phyloP scores from a whole-genome alignment of 331 rosid genomes.

The Cydonia oblonga region DNA sequence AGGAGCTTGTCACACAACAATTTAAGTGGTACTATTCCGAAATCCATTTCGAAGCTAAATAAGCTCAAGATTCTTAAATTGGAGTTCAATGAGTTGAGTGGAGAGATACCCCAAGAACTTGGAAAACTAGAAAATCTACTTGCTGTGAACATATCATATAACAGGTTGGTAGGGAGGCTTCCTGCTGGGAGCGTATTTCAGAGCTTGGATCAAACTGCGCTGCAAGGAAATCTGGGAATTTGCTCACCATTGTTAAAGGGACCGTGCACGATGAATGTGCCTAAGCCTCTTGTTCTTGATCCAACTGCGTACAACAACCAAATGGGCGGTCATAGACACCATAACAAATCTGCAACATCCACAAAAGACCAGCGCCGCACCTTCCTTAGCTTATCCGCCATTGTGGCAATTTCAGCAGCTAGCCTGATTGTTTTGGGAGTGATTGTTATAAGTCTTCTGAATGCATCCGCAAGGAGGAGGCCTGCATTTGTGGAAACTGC shows the following conservation, averaged over 20 bases:
- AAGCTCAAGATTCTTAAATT: slow-evolving; percentile 62
- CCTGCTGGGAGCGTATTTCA: slow-evolving; percentile 55
- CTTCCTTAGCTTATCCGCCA: slow-evolving; percentile 73
- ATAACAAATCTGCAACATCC: slow-evolving; percentile 23
- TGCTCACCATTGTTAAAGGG: slow-evolving; percentile 81
- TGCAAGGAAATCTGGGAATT: slow-evolving; percentile 80
- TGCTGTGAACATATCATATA: slow-evolving; percentile 69
- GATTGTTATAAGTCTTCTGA: slow-evolving; percentile 52
- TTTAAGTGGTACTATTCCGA: slow-evolving; percentile 59
- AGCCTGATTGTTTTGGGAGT: slow-evolving; percentile 61
- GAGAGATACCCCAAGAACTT: slow-evolving; percentile 88
- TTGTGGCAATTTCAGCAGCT: slow-evolving; percentile 73
- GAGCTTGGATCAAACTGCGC: slow-evolving; percentile 67
- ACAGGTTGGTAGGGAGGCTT: slow-evolving; percentile 81
- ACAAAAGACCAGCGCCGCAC: slow-evolving; percentile 28
- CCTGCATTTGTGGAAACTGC: slow-evolving; percentile 60
- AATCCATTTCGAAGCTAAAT: slow-evolving; percentile 53
- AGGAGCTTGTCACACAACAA: slow-evolving; percentile 81
- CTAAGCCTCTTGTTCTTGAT: slow-evolving; percentile 87
- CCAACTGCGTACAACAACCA: slow-evolving; percentile 57
- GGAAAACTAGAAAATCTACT: slow-evolving; percentile 71
- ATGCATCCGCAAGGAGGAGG: slow-evolving; percentile 61
- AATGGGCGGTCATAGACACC: slow-evolving; percentile 37
- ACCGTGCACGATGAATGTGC: slow-evolving; percentile 74
- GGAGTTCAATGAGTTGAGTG: slow-evolving; percentile 70